Evolutionary conservation across 2,329 filamentous ascomycete species (phyloP).

Genomic region (Cytospora paraplurivora): DNA sequence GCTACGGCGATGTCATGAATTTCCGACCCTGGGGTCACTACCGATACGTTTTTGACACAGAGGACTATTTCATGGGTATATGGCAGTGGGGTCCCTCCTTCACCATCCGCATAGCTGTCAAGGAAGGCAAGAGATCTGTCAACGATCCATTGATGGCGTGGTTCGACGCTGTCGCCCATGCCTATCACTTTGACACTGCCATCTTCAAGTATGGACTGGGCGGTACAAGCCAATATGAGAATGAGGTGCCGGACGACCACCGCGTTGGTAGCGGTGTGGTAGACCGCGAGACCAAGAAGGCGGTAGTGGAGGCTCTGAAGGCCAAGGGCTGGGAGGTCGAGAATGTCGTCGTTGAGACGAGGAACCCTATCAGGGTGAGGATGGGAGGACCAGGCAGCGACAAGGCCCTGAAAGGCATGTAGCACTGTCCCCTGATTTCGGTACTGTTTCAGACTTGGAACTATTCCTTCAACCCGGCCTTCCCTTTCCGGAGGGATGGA

Average conservation of each 20-base stretch:
- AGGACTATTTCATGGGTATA: conserved; percentile 65
- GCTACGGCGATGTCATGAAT: conserved; percentile 44
- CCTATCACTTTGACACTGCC: conserved; percentile 41
- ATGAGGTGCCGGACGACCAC: conserved; percentile 42
- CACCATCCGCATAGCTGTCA: conserved; percentile 60
- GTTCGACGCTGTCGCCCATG: conserved; percentile 47
- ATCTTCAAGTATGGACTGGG: conserved; percentile 40
- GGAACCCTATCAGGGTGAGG: conserved; percentile 48
- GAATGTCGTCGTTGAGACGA: conserved; percentile 67
- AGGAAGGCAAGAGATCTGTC: conserved; percentile 50
- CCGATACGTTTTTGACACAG: conserved; percentile 41
- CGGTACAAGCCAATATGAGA: conserved; percentile 39
- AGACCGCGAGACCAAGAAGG: conserved; percentile 40
- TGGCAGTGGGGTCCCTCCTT: conserved; percentile 47
- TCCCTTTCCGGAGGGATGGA: background rate
- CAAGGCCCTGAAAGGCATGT: conserved; percentile 34
- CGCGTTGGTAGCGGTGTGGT: conserved; percentile 39
- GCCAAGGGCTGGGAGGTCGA: conserved; percentile 67
- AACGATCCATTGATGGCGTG: conserved; percentile 39
- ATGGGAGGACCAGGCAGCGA: conserved; percentile 33
- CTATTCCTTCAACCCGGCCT: background rate
- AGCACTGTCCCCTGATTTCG: conserved; percentile 13
- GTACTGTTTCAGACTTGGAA: background rate
- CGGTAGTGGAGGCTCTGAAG: conserved; percentile 42
- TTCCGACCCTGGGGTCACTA: conserved; percentile 39